Evolutionary conservation across 2,329 filamentous ascomycete species (phyloP).

Genomic region (Nemania sp.): DNA sequence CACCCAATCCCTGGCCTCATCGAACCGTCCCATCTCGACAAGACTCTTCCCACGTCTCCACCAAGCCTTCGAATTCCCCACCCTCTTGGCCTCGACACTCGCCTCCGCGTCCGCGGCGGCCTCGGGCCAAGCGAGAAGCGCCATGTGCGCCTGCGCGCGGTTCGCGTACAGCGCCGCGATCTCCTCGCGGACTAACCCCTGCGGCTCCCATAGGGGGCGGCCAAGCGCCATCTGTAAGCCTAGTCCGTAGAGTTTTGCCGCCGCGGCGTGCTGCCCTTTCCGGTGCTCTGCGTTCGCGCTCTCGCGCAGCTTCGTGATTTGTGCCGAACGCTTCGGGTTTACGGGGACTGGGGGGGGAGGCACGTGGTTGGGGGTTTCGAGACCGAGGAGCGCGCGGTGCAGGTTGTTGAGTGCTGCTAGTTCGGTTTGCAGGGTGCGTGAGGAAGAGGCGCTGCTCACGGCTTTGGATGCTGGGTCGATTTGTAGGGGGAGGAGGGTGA

Average conservation of each 20-base stretch:
- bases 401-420: conserved; percentile 77
- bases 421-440: conserved; percentile 59
- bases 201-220: conserved; percentile 86
- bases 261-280: conserved; percentile 74
- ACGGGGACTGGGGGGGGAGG: conserved; percentile 88
- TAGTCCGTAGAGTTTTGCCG: conserved; percentile 79
- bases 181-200: conserved; percentile 82
- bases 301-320: conserved; percentile 90
- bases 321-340: conserved; percentile 86
- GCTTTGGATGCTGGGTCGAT: conserved; percentile 83
- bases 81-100: conserved; percentile 83
- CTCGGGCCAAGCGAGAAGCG: conserved; percentile 78
- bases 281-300: conserved; percentile 81
- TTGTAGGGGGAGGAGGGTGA: conserved; percentile 78
- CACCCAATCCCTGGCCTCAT: conserved; percentile 82
- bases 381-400: conserved; percentile 71
- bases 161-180: conserved; percentile 79
- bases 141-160: conserved; percentile 88
- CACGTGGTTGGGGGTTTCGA: conserved; percentile 64
- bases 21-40: conserved; percentile 84
- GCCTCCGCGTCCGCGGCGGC: conserved; percentile 85
- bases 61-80: conserved; percentile 93
- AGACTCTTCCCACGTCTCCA: conserved; percentile 85
- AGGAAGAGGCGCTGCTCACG: conserved; percentile 56
- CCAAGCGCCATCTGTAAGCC: conserved; percentile 86